Base-by-base conservation (phyloP, 805 yeast genomes). In the Saccharomycopsis malanga region DNA sequence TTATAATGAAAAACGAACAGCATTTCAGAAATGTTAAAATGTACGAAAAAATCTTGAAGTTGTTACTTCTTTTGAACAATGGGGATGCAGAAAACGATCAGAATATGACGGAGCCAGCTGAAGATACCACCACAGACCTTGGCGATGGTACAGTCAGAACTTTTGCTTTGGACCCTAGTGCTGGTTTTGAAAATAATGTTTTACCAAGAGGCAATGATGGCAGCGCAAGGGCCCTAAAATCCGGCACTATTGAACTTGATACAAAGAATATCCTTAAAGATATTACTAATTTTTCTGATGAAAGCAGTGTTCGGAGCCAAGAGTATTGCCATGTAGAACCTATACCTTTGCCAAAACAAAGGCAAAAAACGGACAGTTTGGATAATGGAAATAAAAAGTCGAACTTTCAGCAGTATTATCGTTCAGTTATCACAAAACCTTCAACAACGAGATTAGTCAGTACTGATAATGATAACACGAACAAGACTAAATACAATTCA, bases 31-130 rank as follows among this genome's bases (percentile, higher is more conserved):
- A 40, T 24, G 49, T 50, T 5, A 41, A 38, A 21, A 51, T 38
- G 18, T 64, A 61, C 46, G 66, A 64, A 39, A 56, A 51, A 30
- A 27, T 60, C 4, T 49, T 50, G 24, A 48, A 45, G 21, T 24
- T 56, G 7, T 29, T 59, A 30, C 35, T 49, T 7, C 30, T 47
- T 9, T 41, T 50, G 10, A 52, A 45, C 34, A 36, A 47, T 40
- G 32, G 42, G 23, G 39, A 44, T 38, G 17, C 39, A 32, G 39
- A 36, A 42, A 21, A 21, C 20, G 44, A 3, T 15, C 14, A 10
- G 14, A 14, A 39, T n/a, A 27, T 17, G 20, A 27, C 15, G 20
- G 34, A 27, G 12, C n/a, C 7, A 14, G 44, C 23, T 15, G 37
- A 41, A 3, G 42, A 37, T 34, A 46, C 47, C 9, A 50, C 50